Evolutionary conservation across 2,329 filamentous ascomycete species (phyloP).

Genomic region (Monosporascus sp.): DNA sequence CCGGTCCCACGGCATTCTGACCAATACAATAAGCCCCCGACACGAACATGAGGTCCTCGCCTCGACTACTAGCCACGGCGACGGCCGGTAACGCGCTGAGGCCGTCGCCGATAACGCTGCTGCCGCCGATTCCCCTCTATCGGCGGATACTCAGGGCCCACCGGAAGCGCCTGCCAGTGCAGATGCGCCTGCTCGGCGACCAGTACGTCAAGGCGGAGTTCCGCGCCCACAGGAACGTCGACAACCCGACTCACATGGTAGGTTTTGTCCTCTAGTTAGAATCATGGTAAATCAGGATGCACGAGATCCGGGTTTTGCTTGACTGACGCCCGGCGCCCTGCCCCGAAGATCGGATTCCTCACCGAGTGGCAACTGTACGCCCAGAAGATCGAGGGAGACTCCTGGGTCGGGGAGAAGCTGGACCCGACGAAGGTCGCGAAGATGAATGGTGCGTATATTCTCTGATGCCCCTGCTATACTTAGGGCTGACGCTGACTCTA

Average conservation of each 20-base stretch:
- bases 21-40: conserved; percentile 22
- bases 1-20: neutral
- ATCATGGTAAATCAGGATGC: neutral
- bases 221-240: conserved; percentile 72
- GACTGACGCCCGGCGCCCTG: neutral
- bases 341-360: conserved; percentile 78
- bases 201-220: conserved; percentile 94
- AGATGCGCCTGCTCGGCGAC: conserved; percentile 81
- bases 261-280: conserved; percentile 17
- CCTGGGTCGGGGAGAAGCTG: conserved; percentile 79
- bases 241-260: conserved; percentile 91
- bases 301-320: neutral
- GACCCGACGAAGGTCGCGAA: conserved; percentile 82
- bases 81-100: conserved; percentile 20
- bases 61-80: conserved; percentile 21
- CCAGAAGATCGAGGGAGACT: conserved; percentile 82
- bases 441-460: conserved; percentile 71
- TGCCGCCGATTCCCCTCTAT: conserved; percentile 87
- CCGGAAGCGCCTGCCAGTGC: conserved; percentile 67
- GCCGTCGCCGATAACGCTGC: conserved; percentile 54
- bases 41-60: conserved; percentile 18
- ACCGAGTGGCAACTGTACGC: conserved; percentile 96
- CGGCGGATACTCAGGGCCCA: conserved; percentile 82
- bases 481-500: conserved; percentile 1
- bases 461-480: neutral